Conservation (phyloP, 768 basidiomycete species). For the Phallus indusiatus region DNA sequence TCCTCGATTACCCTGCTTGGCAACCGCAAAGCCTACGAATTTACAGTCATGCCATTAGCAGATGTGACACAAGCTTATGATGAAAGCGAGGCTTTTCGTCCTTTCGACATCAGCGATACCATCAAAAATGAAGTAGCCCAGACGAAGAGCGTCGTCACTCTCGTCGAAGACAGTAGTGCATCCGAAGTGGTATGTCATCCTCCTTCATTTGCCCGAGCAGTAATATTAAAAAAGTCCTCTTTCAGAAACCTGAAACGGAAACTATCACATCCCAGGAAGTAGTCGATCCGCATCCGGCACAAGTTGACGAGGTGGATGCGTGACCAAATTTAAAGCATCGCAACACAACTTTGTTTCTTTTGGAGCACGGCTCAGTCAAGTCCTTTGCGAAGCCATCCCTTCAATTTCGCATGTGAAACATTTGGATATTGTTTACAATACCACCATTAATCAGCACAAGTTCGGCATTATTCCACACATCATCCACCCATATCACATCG, state of each 20-base stretch:
- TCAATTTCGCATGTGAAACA: background rate
- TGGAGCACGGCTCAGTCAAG: background rate
- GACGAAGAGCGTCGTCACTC: background rate
- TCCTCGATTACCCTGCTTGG: background rate
- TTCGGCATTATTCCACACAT: background rate
- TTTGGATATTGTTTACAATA: background rate
- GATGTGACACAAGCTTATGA: conserved; percentile 13
- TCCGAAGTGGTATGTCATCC: background rate
- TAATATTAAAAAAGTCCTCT: background rate
- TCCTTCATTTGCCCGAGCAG: background rate
- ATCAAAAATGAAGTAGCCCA: background rate
- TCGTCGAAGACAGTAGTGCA: background rate
- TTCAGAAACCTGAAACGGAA: background rate
- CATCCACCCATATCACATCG: background rate
- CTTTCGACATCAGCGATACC: background rate
- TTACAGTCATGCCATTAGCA: conserved; percentile 13
- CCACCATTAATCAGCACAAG: background rate
- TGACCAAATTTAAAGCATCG: background rate
- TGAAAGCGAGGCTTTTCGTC: background rate
- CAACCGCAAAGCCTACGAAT: conserved; percentile 10
- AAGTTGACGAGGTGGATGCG: background rate
- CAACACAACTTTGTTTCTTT: background rate
- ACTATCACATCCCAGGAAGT: conserved; percentile 1
- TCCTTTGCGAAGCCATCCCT: background rate
- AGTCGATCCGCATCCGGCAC: background rate